Evolutionary conservation across 1,284 basidiomycete genomes (phyloP).

Genomic region (Puccinia hordei): DNA sequence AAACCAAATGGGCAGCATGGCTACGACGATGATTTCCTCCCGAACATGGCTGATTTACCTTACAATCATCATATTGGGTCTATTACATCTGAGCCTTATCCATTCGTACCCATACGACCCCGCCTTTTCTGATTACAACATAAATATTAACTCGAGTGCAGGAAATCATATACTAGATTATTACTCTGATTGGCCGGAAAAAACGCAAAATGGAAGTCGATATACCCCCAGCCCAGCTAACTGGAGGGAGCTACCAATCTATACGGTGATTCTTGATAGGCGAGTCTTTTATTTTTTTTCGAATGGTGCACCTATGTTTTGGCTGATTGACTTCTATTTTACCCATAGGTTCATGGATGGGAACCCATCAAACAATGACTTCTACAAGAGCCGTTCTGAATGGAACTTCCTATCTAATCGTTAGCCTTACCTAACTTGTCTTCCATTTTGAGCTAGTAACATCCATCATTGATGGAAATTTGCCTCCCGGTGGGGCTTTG

Average conservation of each 20-base stretch:
- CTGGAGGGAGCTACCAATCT: constrained; percentile 80
- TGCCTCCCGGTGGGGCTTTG: neutral
- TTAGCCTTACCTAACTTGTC: neutral
- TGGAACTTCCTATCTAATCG: constrained; percentile 66
- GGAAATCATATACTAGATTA: constrained; percentile 70
- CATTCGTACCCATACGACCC: constrained; percentile 65
- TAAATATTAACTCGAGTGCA: constrained; percentile 78
- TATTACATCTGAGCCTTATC: constrained; percentile 12
- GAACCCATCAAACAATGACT: constrained; percentile 85
- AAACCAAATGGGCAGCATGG: constrained; percentile 2
- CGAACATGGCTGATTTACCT: neutral
- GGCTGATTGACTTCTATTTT: neutral
- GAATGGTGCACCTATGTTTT: neutral
- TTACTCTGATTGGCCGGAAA: constrained; percentile 62
- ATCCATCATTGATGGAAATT: constrained; percentile 4
- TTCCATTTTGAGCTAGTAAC: neutral
- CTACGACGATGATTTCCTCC: neutral
- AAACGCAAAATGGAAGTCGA: constrained; percentile 64
- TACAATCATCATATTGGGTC: neutral
- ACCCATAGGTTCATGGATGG: constrained; percentile 63
- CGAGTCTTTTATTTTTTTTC: constrained; percentile 64
- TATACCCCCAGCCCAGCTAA: constrained; percentile 78
- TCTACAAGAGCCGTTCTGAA: constrained; percentile 75
- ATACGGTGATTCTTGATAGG: constrained; percentile 84
- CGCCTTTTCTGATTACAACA: constrained; percentile 74